Conservation (phyloP, 345 rosid species). For the Mallotus nudiflorus region DNA sequence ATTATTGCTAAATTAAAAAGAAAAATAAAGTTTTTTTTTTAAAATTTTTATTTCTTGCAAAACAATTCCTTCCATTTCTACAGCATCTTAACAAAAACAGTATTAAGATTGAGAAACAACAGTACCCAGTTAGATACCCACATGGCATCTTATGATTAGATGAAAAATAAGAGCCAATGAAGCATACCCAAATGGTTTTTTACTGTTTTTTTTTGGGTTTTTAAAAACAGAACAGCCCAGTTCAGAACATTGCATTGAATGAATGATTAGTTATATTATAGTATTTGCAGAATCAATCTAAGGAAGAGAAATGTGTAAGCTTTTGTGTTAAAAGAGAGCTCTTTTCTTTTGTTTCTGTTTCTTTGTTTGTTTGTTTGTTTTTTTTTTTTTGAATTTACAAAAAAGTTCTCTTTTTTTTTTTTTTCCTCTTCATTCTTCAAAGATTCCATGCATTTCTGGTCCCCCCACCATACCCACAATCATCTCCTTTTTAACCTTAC, state of each 20-base stretch:
- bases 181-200: background rate
- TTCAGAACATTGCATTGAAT: slow-evolving; percentile 18
- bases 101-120: background rate
- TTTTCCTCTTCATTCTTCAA: slow-evolving; percentile 17
- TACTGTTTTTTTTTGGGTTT: background rate
- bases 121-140: background rate
- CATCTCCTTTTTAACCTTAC: slow-evolving; percentile 13
- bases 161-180: background rate
- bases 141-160: slow-evolving; percentile 10
- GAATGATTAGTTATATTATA: slow-evolving; percentile 27
- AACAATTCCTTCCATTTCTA: background rate
- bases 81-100: too few species aligned
- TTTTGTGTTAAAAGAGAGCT: slow-evolving; percentile 1
- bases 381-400: slow-evolving; percentile 12
- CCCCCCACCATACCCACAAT: slow-evolving; percentile 31
- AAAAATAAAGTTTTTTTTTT: too few species aligned
- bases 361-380: background rate
- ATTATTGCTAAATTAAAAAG: background rate
- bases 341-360: too few species aligned
- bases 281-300: background rate
- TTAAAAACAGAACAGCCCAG: background rate
- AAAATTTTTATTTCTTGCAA: too few species aligned
- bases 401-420: background rate
- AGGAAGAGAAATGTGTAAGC: slow-evolving; percentile 6
- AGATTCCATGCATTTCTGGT: slow-evolving; percentile 43